Percentiles rank a stretch among this genome's conserved stretches.
phyloP scores from a whole-genome alignment of 2,329 filamentous ascomycete species.

The Fusarium staphyleae region DNA sequence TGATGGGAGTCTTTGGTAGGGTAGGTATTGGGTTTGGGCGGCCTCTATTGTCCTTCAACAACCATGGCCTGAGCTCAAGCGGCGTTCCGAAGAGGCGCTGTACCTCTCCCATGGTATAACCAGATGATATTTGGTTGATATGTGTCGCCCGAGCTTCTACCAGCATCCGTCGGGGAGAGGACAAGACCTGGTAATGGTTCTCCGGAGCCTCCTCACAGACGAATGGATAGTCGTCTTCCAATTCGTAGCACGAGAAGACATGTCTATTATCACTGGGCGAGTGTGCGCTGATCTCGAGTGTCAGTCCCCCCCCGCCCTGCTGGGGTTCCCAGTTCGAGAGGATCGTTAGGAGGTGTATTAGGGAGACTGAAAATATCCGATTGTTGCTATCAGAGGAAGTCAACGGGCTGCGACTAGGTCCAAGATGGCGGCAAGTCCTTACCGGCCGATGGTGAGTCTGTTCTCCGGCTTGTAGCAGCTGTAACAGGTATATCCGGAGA shows the following conservation, averaged over 20 bases:
- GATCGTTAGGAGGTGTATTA: neutral
- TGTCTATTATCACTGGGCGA: slow-evolving; percentile 19
- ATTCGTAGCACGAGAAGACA: neutral
- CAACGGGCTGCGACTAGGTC: neutral
- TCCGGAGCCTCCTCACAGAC: slow-evolving; percentile 1
- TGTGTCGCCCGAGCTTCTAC: no score
- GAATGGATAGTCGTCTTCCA: slow-evolving; percentile 8
- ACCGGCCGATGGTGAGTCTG: neutral
- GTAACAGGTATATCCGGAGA: neutral
- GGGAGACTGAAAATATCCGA: neutral
- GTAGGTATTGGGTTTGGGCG: neutral
- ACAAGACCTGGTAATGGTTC: no score
- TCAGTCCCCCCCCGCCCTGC: neutral
- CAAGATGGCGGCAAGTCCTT: neutral
- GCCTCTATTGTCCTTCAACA: neutral
- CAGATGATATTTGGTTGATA: no score
- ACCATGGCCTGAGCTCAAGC: slow-evolving; percentile 4
- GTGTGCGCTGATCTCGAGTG: slow-evolving; percentile 9
- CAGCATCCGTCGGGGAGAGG: no score
- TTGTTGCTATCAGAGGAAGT: slow-evolving; percentile 12
- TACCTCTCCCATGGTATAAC: neutral
- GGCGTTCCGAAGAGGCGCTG: slow-evolving; percentile 9
- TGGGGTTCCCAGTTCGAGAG: slow-evolving; percentile 6
- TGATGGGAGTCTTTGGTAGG: slow-evolving; percentile 3
- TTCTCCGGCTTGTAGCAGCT: neutral